Evolutionary conservation across 805 yeast species (phyloP).

Genomic region (Myxozyma sirexii): DNA sequence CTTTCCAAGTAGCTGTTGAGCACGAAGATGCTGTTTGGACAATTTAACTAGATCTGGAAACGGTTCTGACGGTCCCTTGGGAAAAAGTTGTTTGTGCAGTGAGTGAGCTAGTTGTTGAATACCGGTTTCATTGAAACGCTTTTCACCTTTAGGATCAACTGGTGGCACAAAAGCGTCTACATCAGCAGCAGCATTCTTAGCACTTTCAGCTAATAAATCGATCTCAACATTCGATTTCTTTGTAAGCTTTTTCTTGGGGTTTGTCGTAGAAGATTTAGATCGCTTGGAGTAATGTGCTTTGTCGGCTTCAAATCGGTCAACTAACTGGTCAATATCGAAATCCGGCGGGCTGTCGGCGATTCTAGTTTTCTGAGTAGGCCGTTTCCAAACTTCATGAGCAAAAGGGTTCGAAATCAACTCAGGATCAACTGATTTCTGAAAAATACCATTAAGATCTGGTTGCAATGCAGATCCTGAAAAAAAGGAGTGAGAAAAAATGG

Average conservation of each 20-base stretch:
- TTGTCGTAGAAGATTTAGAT: neutral
- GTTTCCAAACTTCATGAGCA: neutral
- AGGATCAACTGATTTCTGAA: neutral
- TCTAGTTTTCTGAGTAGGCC: neutral
- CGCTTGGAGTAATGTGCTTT: neutral
- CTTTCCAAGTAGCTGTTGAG: constrained; percentile 74
- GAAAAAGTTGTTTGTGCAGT: constrained; percentile 66
- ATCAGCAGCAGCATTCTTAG: neutral
- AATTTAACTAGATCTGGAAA: constrained; percentile 50
- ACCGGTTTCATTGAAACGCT: constrained; percentile 71
- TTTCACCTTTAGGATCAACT: constrained; percentile 15
- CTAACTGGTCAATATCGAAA: constrained; percentile 1
- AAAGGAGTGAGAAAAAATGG: too few species aligned
- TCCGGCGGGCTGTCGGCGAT: neutral
- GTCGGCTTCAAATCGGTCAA: constrained; percentile 1
- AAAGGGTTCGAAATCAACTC: neutral
- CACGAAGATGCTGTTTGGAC: constrained; percentile 61
- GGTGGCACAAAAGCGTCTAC: constrained; percentile 4
- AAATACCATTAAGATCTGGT: neutral
- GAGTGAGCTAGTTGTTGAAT: constrained; percentile 70
- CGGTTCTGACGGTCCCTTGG: constrained; percentile 41
- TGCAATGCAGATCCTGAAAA: neutral
- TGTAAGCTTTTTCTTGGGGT: neutral
- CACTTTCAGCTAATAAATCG: neutral
- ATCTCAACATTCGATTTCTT: constrained; percentile 7